Base-by-base conservation (phyloP, 192 early-diverging fungal genomes). In the Gaertneriomyces semiglobifer region DNA sequence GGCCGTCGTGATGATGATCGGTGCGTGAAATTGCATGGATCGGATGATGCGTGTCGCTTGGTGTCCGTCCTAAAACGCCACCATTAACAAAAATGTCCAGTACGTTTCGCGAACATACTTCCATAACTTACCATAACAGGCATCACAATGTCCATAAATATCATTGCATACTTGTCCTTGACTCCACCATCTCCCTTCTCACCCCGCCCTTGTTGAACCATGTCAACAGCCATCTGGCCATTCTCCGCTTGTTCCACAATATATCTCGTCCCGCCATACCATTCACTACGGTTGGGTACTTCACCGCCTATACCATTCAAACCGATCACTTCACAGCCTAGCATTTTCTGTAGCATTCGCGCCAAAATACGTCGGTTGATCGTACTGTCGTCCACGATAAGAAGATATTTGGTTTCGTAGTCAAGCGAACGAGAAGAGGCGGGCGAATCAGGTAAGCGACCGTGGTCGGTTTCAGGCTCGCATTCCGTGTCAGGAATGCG, bases 1-100 rank as follows among this genome's bases (percentile, higher is more conserved):
- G 6, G 70, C 70, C 2, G 70, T 71, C 4, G 70, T 71, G 19
- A 58, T 52, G 4, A 71, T 63, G 10, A 71, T 60, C 44, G 70
- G 70, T 2, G 56, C 46, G 6, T 14, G 46, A 44, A 52, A 65
- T 3, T 57, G 54, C 33, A 66, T 7, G 14, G 43, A 14, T 14
- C 70, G 70, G 42, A 71, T 64, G 14, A 9, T 16, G 7, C 57
- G 62, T 38, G 70, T 66, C 38, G 70, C 70, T 58, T 71, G 44
- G 56, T 71, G 46, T 18, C 70, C 70, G 58, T 71, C 70, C 7
- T 63, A 18, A 39, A 40, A 45, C 8, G 68, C 60, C 60, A 70
- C 63, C 41, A 70, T 54, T 5, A 67, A 47, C 39, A n/a, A 25
- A 25, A 8, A 57, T 33, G 40, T 16, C 25, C 25, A 33, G 25